Conservation (phyloP, 345 rosid genomes). For the Syzygium aqueum region DNA sequence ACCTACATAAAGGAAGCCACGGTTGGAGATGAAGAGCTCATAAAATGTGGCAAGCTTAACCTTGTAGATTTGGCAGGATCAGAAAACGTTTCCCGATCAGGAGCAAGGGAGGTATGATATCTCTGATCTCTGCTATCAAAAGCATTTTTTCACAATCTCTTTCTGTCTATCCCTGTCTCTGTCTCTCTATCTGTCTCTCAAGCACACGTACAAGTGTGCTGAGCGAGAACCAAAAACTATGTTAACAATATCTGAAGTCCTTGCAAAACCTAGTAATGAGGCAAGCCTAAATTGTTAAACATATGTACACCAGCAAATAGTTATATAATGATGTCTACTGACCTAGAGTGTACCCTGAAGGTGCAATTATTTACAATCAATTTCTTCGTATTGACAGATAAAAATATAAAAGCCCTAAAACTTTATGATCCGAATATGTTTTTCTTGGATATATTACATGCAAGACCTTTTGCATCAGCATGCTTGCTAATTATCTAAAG, state of each 20-base stretch:
- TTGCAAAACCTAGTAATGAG: not conserved
- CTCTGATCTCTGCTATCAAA: not conserved
- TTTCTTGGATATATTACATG: not conserved
- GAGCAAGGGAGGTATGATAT: conserved; percentile 59
- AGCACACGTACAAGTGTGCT: not conserved
- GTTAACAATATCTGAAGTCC: not conserved
- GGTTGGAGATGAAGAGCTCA: conserved; percentile 78
- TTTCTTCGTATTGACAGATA: not conserved
- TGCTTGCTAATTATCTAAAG: not conserved
- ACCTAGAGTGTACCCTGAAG: not conserved
- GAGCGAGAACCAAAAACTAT: not conserved
- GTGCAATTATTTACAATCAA: not conserved
- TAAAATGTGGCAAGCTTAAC: conserved; percentile 95
- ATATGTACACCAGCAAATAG: not conserved
- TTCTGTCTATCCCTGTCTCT: not conserved
- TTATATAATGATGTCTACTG: not conserved
- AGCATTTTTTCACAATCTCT: not conserved
- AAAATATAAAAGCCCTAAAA: not conserved
- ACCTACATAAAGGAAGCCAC: conserved; percentile 72
- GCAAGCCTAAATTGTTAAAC: not conserved
- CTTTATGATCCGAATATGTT: not conserved
- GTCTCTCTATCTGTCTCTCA: not conserved
- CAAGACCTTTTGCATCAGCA: not conserved
- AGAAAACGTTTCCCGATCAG: conserved; percentile 84
- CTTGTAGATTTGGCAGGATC: conserved; percentile 99